A percentile compares a stretch with the other conserved stretches of the same genome.
Evolutionary conservation across 345 rosid species (phyloP).

Genomic region (Salix dunnii): DNA sequence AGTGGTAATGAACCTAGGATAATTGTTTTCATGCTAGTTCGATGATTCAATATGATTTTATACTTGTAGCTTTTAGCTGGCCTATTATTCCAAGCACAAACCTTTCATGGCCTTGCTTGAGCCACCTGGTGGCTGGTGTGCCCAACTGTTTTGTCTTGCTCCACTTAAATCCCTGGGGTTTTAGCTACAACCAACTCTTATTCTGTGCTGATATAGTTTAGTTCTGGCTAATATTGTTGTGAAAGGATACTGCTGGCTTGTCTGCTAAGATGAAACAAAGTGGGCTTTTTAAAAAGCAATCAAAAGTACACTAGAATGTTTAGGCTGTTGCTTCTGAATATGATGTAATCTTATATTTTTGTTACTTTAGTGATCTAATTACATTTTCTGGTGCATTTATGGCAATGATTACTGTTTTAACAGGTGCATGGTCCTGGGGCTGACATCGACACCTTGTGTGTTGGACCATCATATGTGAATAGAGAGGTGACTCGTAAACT

Average conservation of each 20-base stretch:
- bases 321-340: not conserved
- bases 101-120: not conserved
- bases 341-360: not conserved
- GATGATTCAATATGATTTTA: too few relatives aligned
- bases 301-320: not conserved
- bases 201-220: not conserved
- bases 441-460: slow-evolving; percentile 84
- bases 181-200: not conserved
- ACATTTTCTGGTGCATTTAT: not conserved
- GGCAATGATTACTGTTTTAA: not conserved
- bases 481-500: slow-evolving; percentile 55
- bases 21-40: not conserved
- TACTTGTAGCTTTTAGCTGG: too few relatives aligned
- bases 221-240: not conserved
- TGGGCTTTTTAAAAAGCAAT: not conserved
- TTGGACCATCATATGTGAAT: slow-evolving; percentile 90
- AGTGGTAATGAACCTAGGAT: not conserved
- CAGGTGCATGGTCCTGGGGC: slow-evolving; percentile 96
- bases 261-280: not conserved
- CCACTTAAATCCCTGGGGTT: not conserved
- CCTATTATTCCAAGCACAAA: not conserved
- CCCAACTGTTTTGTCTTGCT: not conserved
- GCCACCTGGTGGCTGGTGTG: not conserved
- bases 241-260: not conserved
- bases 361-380: not conserved